Percentiles rank a stretch among this genome's conserved stretches.
phyloP scores from a whole-genome alignment of 1,139 yeast species.

The Protomyces lactucae-debilis region DNA sequence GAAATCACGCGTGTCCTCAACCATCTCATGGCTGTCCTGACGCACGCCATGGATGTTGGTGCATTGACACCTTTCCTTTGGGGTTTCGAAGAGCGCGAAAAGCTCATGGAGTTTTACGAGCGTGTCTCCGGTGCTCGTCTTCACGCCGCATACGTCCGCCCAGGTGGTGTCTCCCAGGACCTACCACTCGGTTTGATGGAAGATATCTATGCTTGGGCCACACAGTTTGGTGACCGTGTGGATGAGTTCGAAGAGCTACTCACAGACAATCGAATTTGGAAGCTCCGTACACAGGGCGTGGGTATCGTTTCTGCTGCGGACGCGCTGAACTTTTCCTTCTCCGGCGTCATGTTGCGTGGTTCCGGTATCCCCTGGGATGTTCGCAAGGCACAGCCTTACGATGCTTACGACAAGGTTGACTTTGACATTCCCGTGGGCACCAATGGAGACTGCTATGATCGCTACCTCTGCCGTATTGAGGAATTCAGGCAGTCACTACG shows the following conservation, averaged over 20 bases:
- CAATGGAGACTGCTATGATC: constrained; percentile 88
- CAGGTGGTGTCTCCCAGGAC: constrained; percentile 90
- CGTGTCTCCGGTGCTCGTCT: constrained; percentile 87
- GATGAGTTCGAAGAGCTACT: constrained; percentile 87
- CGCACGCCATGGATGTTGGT: constrained; percentile 95
- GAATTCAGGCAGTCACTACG: constrained; percentile 88
- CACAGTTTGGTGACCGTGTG: constrained; percentile 88
- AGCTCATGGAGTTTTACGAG: constrained; percentile 88
- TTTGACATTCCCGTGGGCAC: constrained; percentile 82
- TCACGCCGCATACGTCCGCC: constrained; percentile 83
- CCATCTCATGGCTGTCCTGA: constrained; percentile 79
- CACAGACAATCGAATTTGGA: constrained; percentile 91
- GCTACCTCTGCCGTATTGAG: constrained; percentile 82
- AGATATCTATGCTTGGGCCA: constrained; percentile 94
- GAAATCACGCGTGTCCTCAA: constrained; percentile 80
- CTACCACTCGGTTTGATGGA: constrained; percentile 80
- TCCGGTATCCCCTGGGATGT: constrained; percentile 84
- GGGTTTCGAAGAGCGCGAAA: constrained; percentile 94
- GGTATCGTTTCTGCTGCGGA: constrained; percentile 83
- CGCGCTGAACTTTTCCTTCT: constrained; percentile 72
- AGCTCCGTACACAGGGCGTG: constrained; percentile 74
- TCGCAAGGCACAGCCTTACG: constrained; percentile 84
- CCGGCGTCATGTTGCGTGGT: constrained; percentile 89
- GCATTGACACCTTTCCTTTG: constrained; percentile 89
- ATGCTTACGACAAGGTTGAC: constrained; percentile 80